These are phyloP conservation scores for Biscogniauxia sp. DNA, from an alignment of 2,329 filamentous ascomycete species.

Conservation along the genomic window DNA sequence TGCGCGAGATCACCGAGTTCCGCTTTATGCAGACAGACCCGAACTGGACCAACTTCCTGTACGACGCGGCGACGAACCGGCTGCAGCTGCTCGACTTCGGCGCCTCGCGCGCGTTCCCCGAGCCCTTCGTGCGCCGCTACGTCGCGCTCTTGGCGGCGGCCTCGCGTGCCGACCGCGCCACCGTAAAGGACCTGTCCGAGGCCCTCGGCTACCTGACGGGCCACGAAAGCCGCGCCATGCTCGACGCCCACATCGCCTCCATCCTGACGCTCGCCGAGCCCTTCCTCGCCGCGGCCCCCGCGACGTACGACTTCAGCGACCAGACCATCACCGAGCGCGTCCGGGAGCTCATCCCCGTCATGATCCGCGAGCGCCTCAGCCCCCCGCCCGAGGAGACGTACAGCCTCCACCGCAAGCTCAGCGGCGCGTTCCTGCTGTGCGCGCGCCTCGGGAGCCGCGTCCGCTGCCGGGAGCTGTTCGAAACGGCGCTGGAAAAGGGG, in stretches of 20 bases:
- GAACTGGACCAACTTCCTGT: conserved; percentile 99
- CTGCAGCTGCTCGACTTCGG: conserved; percentile 96
- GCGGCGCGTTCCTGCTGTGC: conserved; percentile 90
- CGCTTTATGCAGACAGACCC: conserved; percentile 98
- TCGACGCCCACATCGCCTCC: conserved; percentile 84
- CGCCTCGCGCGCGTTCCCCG: conserved; percentile 81
- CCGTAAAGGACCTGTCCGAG: conserved; percentile 67
- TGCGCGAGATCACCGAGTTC: conserved; percentile 92
- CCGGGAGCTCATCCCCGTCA: conserved; percentile 81
- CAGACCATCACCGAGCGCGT: conserved; percentile 98
- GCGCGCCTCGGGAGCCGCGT: conserved; percentile 82
- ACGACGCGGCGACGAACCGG: conserved; percentile 67
- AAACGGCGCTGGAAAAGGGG: conserved; percentile 46
- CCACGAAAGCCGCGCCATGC: conserved; percentile 79
- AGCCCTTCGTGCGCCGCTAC: conserved; percentile 76
- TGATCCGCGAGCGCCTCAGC: conserved; percentile 83
- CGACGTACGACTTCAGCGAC: conserved; percentile 85
- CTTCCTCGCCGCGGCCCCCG: conserved; percentile 72
- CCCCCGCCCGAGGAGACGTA: conserved; percentile 98
- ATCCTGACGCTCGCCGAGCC: conserved; percentile 91
- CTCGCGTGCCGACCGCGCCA: conserved; percentile 62
- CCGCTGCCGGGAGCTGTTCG: conserved; percentile 77
- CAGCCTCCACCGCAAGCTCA: conserved; percentile 89
- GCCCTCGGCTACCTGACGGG: conserved; percentile 89
- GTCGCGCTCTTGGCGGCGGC: conserved; percentile 78